A percentile compares a stretch with the other conserved stretches of the same genome.
These are phyloP conservation scores for Fistulinella staudtii DNA, from an alignment of 1,284 basidiomycete species.

Conservation along the genomic window DNA sequence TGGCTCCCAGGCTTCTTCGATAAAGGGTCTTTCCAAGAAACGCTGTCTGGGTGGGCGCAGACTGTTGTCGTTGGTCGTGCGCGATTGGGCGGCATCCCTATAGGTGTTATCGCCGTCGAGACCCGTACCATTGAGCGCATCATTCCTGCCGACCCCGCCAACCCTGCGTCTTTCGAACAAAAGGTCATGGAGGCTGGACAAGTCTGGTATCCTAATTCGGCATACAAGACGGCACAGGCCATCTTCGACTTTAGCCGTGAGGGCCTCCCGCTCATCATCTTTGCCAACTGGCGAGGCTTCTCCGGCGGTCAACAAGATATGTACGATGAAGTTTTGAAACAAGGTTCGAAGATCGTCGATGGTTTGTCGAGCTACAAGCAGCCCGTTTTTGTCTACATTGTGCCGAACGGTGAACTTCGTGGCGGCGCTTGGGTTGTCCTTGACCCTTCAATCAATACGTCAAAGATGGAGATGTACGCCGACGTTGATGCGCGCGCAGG, in stretches of 20 bases:
- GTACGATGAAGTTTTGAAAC: slow-evolving; percentile 93
- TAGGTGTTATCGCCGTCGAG: slow-evolving; percentile 97
- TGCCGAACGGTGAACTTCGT: slow-evolving; percentile 97
- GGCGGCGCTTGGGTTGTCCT: slow-evolving; percentile 99
- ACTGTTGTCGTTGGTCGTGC: slow-evolving; percentile 98
- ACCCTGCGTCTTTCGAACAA: slow-evolving; percentile 95
- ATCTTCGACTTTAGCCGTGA: slow-evolving; percentile 99
- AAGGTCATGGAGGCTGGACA: slow-evolving; percentile 99
- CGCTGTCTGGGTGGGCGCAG: slow-evolving; percentile 94
- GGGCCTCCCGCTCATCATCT: slow-evolving; percentile 95
- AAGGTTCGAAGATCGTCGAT: slow-evolving; percentile 97
- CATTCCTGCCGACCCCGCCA: slow-evolving; percentile 98
- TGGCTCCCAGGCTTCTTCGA: slow-evolving; percentile 95
- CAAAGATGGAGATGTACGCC: slow-evolving; percentile 99
- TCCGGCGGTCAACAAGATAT: slow-evolving; percentile 99
- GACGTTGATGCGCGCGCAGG: slow-evolving; percentile 95
- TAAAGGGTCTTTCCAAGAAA: slow-evolving; percentile 94
- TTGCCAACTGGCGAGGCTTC: slow-evolving; percentile 99
- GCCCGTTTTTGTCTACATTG: slow-evolving; percentile 98
- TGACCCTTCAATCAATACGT: slow-evolving; percentile 94
- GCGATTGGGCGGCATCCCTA: slow-evolving; percentile 94
- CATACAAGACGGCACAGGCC: slow-evolving; percentile 99
- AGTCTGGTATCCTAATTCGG: slow-evolving; percentile 99
- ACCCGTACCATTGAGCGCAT: slow-evolving; percentile 97
- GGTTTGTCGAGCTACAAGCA: slow-evolving; percentile 96